Evolutionary conservation across 2,329 filamentous ascomycete species (phyloP), one percentile per base, ranked within the genome.

Genomic region (Clonostachys rhizophaga): DNA sequence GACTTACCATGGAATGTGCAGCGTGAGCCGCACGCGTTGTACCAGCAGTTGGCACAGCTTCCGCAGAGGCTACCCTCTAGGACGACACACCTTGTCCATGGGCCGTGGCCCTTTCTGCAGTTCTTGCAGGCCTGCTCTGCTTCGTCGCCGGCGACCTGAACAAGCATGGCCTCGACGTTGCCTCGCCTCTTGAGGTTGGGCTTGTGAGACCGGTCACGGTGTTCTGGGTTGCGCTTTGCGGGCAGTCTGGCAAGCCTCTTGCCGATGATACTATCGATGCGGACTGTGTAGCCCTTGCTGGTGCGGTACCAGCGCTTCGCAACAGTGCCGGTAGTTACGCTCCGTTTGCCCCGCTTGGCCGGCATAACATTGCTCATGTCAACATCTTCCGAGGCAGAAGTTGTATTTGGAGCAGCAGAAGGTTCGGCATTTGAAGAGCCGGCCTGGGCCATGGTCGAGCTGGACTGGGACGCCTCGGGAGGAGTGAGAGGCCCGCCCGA

Each of bases 1-100:
- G 33, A 59, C 74, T 52, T 64, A 81, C 79, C 77, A 49, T 82
- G 79, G 56, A 81, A 83, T 13, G 78, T 81, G 50, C 79, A 83
- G 44, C 79, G 65, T 10, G 76, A 72, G 10, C 79, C 79, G 44
- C 77, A 81, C 8, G 79, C 79, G 48, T 83, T 83, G 60, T 78
- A 83, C 79, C 79, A 83, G 58, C 79, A 83, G 56, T 83, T 83
- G 48, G 78, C 74, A 51, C 79, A 83, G 55, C 76, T 81, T 10
- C 79, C 79, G 49, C 76, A 81, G 75, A 83, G 78, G 56, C 80
- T 75, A 2, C 79, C 78, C 43, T 75, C 74, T 18, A 79, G 74
- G n/a, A 81, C 65, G n/a, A 83, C 69, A 52, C 79, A 83, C 14
- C 69, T 68, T 1, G 68, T 76, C 78, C 78, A 83, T 0, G 79